A percentile compares a stretch with the other conserved stretches of the same genome.
These are phyloP conservation scores for Microcos paniculata DNA, from an alignment of 345 rosid species.

Conservation along the genomic window DNA sequence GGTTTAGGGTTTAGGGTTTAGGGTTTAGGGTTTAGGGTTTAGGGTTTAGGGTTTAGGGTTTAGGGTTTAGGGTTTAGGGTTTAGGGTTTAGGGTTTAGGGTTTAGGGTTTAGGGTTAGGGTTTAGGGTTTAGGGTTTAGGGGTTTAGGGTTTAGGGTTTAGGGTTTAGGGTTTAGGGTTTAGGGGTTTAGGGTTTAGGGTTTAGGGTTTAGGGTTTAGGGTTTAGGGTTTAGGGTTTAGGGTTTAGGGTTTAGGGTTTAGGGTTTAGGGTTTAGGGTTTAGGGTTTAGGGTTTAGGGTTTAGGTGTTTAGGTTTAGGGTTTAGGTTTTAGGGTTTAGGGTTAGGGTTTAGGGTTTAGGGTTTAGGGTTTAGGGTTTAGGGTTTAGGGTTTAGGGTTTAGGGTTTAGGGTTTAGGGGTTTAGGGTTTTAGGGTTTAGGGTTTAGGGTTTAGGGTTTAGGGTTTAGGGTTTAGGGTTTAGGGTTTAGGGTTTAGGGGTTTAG, in stretches of 20 bases:
- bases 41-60: constrained; percentile 16
- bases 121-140: no score
- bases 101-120: constrained; percentile 13
- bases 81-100: constrained; percentile 12
- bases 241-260: constrained; percentile 18
- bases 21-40: constrained; percentile 19
- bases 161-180: no score
- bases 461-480: constrained; percentile 13
- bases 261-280: constrained; percentile 13
- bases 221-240: constrained; percentile 23
- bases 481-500: no score
- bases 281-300: constrained; percentile 1
- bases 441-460: constrained; percentile 14
- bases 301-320: constrained; percentile 6
- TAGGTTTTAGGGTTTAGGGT: constrained; percentile 2
- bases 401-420: no score
- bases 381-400: constrained; percentile 4
- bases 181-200: no score
- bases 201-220: constrained; percentile 20
- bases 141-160: no score
- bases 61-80: constrained; percentile 9
- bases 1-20: constrained; percentile 18
- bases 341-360: not conserved
- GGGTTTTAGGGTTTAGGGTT: constrained; percentile 3
- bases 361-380: constrained; percentile 4